Conservation (phyloP, 148 eudicot species). For the Rhododendron vialii region DNA sequence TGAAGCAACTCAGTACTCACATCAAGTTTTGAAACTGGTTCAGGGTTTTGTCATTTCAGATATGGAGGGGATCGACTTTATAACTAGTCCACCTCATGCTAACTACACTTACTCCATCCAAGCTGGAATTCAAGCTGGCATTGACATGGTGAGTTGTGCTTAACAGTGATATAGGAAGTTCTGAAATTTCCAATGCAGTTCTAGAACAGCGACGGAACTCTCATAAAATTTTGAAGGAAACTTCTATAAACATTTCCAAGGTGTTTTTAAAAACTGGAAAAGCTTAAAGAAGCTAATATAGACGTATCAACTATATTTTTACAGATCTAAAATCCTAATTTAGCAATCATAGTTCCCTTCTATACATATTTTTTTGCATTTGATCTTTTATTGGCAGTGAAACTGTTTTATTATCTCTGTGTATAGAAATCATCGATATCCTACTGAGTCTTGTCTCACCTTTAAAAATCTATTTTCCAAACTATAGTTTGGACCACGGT, state of each 20-base stretch:
- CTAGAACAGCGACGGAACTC: neutral
- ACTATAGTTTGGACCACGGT: neutral
- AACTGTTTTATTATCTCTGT: neutral
- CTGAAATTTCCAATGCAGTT: neutral
- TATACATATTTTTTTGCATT: neutral
- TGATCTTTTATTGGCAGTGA: neutral
- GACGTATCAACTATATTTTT: neutral
- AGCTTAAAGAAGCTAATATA: neutral
- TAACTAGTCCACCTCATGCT: constrained; percentile 62
- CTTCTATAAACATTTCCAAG: neutral
- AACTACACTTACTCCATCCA: constrained; percentile 65
- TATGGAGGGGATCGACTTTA: constrained; percentile 62
- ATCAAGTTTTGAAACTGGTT: constrained; percentile 5
- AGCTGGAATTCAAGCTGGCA: constrained; percentile 65
- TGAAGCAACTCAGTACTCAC: neutral
- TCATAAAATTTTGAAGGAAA: neutral
- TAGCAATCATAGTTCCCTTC: neutral
- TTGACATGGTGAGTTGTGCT: constrained; percentile 63
- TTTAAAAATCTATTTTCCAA: neutral
- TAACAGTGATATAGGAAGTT: neutral
- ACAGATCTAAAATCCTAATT: neutral
- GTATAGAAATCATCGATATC: neutral
- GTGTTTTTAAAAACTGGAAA: neutral
- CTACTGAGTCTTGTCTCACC: neutral
- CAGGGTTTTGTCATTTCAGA: constrained; percentile 95